These are phyloP conservation scores for Plasmodium gallinaceum DNA, from an alignment of 169 alveolate species.

Conservation along the genomic window DNA sequence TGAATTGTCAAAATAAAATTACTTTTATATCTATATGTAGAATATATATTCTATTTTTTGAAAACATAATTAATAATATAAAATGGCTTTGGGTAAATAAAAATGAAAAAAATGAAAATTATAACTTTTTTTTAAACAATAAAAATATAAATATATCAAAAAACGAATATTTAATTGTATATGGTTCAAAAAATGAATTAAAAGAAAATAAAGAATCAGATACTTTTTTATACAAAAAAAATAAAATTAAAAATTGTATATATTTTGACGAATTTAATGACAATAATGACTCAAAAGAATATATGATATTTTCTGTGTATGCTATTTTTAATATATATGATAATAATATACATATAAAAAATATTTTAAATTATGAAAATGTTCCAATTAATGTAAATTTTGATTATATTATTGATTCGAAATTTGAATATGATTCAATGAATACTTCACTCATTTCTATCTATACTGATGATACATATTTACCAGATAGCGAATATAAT, in stretches of 20 bases:
- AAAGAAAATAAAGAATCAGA: neutral
- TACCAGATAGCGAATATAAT: conserved; percentile 42
- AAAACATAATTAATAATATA: conserved; percentile 9
- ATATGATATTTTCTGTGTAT: conserved; percentile 26
- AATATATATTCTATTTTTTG: conserved; percentile 49
- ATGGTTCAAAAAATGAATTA: conserved; percentile 36
- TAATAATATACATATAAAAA: conserved; percentile 57
- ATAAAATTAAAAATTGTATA: conserved; percentile 20
- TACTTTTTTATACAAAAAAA: neutral
- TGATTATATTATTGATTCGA: conserved; percentile 47
- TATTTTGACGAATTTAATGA: conserved; percentile 7
- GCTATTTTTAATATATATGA: conserved; percentile 68
- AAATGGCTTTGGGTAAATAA: conserved; percentile 76
- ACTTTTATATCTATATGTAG: conserved; percentile 63
- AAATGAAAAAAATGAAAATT: conserved; percentile 15
- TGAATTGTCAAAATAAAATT: conserved; percentile 55
- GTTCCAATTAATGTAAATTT: conserved; percentile 46
- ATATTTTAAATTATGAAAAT: conserved; percentile 52
- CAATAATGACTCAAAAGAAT: conserved; percentile 6
- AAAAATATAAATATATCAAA: conserved; percentile 19
- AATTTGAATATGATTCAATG: conserved; percentile 31
- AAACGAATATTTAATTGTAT: conserved; percentile 73
- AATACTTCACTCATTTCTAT: conserved; percentile 68
- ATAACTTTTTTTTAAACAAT: conserved; percentile 2
- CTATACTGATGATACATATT: conserved; percentile 70